phyloP scores from a whole-genome alignment of 768 basidiomycete genomes.

The Termitomyces sp. region DNA sequence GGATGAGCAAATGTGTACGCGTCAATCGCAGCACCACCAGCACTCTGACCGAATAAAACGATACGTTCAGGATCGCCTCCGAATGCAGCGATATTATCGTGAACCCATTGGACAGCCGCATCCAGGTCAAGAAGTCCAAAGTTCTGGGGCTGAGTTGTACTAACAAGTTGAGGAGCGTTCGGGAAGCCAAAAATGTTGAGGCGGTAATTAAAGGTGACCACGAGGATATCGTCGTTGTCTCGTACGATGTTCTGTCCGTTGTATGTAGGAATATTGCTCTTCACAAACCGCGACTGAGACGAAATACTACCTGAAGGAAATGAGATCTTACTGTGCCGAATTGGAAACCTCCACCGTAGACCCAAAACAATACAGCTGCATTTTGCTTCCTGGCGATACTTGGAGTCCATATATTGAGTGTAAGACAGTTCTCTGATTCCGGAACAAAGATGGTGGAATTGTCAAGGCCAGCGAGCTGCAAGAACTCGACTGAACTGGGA shows the following conservation, averaged over 20 bases:
- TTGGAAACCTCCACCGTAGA: constrained; percentile 33
- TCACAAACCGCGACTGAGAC: neutral
- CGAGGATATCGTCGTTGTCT: constrained; percentile 28
- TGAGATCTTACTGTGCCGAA: constrained; percentile 26
- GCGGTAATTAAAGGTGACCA: constrained; percentile 34
- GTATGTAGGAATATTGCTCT: constrained; percentile 28
- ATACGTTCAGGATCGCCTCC: constrained; percentile 35
- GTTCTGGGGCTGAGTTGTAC: constrained; percentile 23
- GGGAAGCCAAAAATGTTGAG: constrained; percentile 35
- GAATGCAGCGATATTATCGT: constrained; percentile 41
- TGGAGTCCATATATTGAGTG: constrained; percentile 34
- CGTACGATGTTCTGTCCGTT: constrained; percentile 27
- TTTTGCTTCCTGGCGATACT: constrained; percentile 23
- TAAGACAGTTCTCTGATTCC: constrained; percentile 31
- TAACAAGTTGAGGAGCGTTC: constrained; percentile 30
- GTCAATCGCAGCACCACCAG: constrained; percentile 28
- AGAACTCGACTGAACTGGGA: constrained; percentile 18
- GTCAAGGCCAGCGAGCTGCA: constrained; percentile 17
- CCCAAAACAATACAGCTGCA: constrained; percentile 32
- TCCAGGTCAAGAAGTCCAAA: constrained; percentile 33
- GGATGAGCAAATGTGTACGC: constrained; percentile 29
- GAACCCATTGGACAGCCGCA: constrained; percentile 43
- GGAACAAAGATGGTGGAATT: constrained; percentile 20
- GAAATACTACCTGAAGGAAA: neutral
- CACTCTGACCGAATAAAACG: constrained; percentile 31